Conservation (phyloP, 306 rosid species). For the Cucurbita moschata region DNA sequence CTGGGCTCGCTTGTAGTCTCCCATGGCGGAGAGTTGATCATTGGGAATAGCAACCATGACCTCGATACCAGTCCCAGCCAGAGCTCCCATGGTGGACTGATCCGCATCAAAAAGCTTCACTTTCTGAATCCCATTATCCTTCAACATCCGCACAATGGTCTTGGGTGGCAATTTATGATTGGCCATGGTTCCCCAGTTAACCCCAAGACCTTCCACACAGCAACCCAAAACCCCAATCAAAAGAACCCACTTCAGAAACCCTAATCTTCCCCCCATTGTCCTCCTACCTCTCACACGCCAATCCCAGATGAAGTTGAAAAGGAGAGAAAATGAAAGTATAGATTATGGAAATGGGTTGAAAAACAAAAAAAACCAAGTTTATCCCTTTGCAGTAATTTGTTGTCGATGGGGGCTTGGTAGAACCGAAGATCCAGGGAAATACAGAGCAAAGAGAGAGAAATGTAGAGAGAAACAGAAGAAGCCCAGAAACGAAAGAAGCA, state of each 20-base stretch:
- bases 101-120: constrained; percentile 91
- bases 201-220: constrained; percentile 63
- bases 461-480: too few species aligned
- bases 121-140: constrained; percentile 72
- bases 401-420: constrained; percentile 4
- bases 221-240: constrained; percentile 23
- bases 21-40: constrained; percentile 60
- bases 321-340: neutral
- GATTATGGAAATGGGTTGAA: neutral
- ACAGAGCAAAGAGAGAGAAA: neutral
- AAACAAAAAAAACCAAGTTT: neutral
- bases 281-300: too few species aligned
- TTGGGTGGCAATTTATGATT: constrained; percentile 58
- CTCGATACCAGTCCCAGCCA: constrained; percentile 61
- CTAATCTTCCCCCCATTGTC: neutral
- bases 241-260: constrained; percentile 20
- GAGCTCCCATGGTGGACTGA: constrained; percentile 58
- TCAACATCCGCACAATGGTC: constrained; percentile 67
- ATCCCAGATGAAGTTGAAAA: neutral
- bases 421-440: constrained; percentile 23
- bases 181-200: constrained; percentile 93
- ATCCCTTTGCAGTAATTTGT: neutral
- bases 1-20: constrained; percentile 39
- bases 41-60: constrained; percentile 97
- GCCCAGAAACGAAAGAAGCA: too few species aligned